A percentile compares a stretch with the other conserved stretches of the same genome.
Conservation (phyloP, 2,329 filamentous ascomycete species). For the Zymoseptoria ardabiliae region DNA sequence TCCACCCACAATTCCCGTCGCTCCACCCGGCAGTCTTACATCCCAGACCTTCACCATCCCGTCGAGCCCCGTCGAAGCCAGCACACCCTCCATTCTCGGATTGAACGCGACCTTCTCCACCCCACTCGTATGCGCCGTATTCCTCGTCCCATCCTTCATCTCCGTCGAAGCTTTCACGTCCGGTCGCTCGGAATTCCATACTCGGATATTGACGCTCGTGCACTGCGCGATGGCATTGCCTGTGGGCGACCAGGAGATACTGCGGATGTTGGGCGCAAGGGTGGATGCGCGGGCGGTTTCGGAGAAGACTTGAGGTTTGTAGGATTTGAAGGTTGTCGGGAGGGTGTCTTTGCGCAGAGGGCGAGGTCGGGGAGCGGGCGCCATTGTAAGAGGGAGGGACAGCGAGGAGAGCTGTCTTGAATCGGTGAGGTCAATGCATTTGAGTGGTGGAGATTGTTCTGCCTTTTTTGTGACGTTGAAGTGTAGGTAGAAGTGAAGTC, state of each 20-base stretch:
- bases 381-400: constrained; percentile 19
- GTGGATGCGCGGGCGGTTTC: constrained; percentile 30
- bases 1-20: constrained; percentile 36
- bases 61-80: constrained; percentile 67
- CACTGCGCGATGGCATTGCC: constrained; percentile 81
- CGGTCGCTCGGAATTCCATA: constrained; percentile 74
- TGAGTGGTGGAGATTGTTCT: not conserved
- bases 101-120: constrained; percentile 75
- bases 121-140: constrained; percentile 41
- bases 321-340: constrained; percentile 55
- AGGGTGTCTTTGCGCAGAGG: constrained; percentile 65
- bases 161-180: constrained; percentile 69
- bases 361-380: constrained; percentile 42
- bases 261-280: constrained; percentile 25
- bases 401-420: not conserved
- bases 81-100: constrained; percentile 66
- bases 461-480: not conserved
- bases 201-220: constrained; percentile 60
- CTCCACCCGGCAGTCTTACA: constrained; percentile 52
- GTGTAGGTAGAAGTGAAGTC: not conserved
- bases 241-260: constrained; percentile 76
- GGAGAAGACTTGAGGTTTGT: constrained; percentile 63
- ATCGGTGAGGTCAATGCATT: not conserved
- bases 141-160: constrained; percentile 43
- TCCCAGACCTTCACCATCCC: constrained; percentile 75